Conservation (phyloP, 805 yeast genomes). For the Candida nitratophila region DNA sequence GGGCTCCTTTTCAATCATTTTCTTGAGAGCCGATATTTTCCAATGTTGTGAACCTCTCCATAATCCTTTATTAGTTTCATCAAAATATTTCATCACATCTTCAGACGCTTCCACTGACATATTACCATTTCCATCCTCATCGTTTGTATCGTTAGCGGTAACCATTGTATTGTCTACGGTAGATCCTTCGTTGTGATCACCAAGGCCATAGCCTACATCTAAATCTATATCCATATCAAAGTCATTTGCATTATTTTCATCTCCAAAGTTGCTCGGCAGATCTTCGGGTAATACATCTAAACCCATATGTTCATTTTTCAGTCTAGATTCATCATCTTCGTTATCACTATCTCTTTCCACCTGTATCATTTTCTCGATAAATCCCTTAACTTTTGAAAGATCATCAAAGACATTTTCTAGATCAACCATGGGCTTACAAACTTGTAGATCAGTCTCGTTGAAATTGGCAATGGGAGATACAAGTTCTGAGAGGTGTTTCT, state of each 20-base stretch:
- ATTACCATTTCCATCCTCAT: not conserved
- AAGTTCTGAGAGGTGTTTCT: not conserved
- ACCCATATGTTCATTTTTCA: not conserved
- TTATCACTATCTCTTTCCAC: not conserved
- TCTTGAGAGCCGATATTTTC: constrained; percentile 62
- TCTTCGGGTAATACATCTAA: constrained; percentile 5
- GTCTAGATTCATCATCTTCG: not conserved
- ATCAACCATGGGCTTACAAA: not conserved
- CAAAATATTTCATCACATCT: constrained; percentile 74
- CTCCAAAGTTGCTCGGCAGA: not conserved
- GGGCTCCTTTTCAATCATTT: constrained; percentile 8
- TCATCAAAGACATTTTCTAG: not conserved
- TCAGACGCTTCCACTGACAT: constrained; percentile 20
- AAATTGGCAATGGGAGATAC: not conserved
- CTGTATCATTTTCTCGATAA: not conserved
- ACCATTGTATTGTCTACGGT: too few relatives aligned
- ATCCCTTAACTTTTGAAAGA: not conserved
- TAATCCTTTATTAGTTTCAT: constrained; percentile 52
- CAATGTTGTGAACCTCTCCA: constrained; percentile 92
- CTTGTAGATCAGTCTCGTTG: not conserved
- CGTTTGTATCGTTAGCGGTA: not conserved
- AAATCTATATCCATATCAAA: constrained; percentile 6
- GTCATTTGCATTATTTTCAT: too few relatives aligned
- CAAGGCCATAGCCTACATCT: constrained; percentile 10
- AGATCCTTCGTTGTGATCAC: not conserved